These are phyloP conservation scores for Pseudopediastrum boryanum DNA, from an alignment of 139 green algal species.

Conservation along the genomic window DNA sequence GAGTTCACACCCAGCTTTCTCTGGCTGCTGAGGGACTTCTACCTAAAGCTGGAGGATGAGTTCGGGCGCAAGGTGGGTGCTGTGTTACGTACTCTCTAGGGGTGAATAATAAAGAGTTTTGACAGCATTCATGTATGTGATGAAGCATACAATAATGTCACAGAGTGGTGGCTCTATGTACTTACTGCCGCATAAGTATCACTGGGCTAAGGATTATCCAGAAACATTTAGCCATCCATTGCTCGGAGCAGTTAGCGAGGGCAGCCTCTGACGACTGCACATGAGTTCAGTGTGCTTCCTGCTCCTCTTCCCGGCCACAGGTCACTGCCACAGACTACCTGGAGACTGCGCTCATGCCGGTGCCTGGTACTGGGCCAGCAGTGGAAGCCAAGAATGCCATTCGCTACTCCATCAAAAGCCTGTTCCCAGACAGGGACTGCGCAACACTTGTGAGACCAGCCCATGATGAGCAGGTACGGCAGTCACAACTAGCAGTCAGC, in stretches of 20 bases:
- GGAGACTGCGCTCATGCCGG: constrained; percentile 81
- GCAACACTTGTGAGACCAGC: constrained; percentile 89
- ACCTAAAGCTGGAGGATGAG: constrained; percentile 83
- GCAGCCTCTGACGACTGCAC: too few relatives aligned
- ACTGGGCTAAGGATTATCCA: too few relatives aligned
- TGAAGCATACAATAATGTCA: too few relatives aligned
- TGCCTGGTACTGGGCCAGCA: constrained; percentile 51
- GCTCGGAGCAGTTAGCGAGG: too few relatives aligned
- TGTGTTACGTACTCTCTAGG: too few relatives aligned
- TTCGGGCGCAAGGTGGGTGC: constrained; percentile 38
- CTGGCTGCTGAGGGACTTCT: constrained; percentile 98
- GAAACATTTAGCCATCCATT: too few relatives aligned
- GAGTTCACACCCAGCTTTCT: constrained; percentile 89
- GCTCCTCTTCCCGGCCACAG: background rate
- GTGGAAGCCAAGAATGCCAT: constrained; percentile 66
- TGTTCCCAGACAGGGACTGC: constrained; percentile 95
- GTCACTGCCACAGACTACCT: constrained; percentile 85
- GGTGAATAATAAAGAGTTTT: too few relatives aligned
- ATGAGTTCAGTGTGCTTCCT: too few relatives aligned
- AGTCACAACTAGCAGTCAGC: too few relatives aligned
- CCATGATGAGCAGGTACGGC: constrained; percentile 72
- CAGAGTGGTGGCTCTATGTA: too few relatives aligned
- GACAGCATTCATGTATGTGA: too few relatives aligned
- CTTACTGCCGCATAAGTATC: too few relatives aligned
- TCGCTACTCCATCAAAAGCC: constrained; percentile 83